A percentile compares a stretch with the other conserved stretches of the same genome.
Evolutionary conservation across 2,329 filamentous ascomycete genomes (phyloP).

Genomic region (Cytospora mali): DNA sequence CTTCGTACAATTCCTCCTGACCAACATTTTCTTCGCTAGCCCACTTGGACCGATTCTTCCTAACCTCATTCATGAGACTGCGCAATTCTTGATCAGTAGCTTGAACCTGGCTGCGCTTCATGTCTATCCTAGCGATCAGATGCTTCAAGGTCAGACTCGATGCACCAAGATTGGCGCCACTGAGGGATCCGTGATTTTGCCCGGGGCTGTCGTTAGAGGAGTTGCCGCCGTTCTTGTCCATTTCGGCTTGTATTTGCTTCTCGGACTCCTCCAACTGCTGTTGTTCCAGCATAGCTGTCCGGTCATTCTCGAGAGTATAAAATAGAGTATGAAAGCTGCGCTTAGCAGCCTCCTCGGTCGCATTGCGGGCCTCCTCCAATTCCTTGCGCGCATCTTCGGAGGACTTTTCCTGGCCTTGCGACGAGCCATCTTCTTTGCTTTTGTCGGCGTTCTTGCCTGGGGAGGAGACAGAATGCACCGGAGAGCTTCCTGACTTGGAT

Average conservation of each 20-base stretch:
- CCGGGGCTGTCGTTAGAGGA: slow-evolving; percentile 53
- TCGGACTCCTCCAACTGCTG: slow-evolving; percentile 96
- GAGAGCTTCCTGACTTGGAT: slow-evolving; percentile 70
- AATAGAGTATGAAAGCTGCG: slow-evolving; percentile 91
- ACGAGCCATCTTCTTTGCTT: slow-evolving; percentile 51
- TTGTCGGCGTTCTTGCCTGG: slow-evolving; percentile 61
- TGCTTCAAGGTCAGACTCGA: slow-evolving; percentile 97
- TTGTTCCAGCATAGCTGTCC: slow-evolving; percentile 95
- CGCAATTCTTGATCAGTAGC: slow-evolving; percentile 92
- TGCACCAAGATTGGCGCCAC: slow-evolving; percentile 90
- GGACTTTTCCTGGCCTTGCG: slow-evolving; percentile 63
- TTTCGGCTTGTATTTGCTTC: slow-evolving; percentile 92
- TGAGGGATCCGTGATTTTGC: slow-evolving; percentile 83
- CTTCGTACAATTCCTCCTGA: slow-evolving; percentile 97
- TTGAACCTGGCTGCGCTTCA: slow-evolving; percentile 85
- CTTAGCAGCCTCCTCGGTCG: slow-evolving; percentile 86
- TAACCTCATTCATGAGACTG: slow-evolving; percentile 92
- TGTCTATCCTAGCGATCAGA: slow-evolving; percentile 91
- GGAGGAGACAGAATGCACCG: slow-evolving; percentile 63
- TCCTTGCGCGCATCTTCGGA: slow-evolving; percentile 91
- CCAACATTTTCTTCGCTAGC: slow-evolving; percentile 96
- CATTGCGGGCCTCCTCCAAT: slow-evolving; percentile 87
- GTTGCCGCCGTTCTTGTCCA: slow-evolving; percentile 67
- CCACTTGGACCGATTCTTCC: slow-evolving; percentile 98
- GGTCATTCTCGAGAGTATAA: slow-evolving; percentile 92